These are phyloP conservation scores for Blakeslea trispora DNA, from an alignment of 371 early-diverging fungal species.

Conservation along the genomic window DNA sequence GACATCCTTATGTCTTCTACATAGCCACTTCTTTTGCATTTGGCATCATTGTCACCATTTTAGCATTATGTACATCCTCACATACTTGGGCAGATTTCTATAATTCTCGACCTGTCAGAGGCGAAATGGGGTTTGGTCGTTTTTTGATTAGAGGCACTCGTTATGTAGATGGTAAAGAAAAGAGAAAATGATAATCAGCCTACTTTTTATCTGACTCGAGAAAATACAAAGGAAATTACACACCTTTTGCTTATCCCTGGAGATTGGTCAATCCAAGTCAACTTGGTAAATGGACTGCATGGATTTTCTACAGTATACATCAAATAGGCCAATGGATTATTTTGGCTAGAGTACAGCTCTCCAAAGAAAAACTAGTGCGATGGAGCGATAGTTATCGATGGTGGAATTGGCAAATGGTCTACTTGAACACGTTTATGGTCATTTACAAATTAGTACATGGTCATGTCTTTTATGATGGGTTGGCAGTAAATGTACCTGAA, in stretches of 20 bases:
- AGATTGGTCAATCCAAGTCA: constrained; percentile 23
- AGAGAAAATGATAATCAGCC: not conserved
- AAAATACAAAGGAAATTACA: constrained; percentile 42
- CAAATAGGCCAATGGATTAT: constrained; percentile 44
- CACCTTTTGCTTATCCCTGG: constrained; percentile 51
- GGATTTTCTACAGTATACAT: constrained; percentile 37
- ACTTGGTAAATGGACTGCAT: constrained; percentile 26
- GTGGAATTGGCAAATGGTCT: constrained; percentile 51
- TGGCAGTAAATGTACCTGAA: constrained; percentile 44
- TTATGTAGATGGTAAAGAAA: constrained; percentile 27
- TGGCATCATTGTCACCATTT: constrained; percentile 15
- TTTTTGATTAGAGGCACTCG: constrained; percentile 44
- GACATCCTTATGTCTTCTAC: constrained; percentile 6
- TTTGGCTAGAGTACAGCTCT: constrained; percentile 27
- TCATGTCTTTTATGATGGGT: constrained; percentile 41
- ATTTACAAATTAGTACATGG: constrained; percentile 37
- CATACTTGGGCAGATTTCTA: constrained; percentile 36
- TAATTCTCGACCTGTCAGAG: constrained; percentile 39
- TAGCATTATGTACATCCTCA: constrained; percentile 20
- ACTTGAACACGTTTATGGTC: constrained; percentile 39
- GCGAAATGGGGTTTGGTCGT: constrained; percentile 46
- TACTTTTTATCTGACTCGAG: too few species aligned
- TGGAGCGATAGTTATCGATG: constrained; percentile 39
- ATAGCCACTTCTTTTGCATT: constrained; percentile 16
- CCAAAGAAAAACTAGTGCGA: constrained; percentile 14